A percentile compares a stretch with the other conserved stretches of the same genome.
phyloP scores from a whole-genome alignment of 1,284 basidiomycete genomes.

The Laetiporus sulphureus region DNA sequence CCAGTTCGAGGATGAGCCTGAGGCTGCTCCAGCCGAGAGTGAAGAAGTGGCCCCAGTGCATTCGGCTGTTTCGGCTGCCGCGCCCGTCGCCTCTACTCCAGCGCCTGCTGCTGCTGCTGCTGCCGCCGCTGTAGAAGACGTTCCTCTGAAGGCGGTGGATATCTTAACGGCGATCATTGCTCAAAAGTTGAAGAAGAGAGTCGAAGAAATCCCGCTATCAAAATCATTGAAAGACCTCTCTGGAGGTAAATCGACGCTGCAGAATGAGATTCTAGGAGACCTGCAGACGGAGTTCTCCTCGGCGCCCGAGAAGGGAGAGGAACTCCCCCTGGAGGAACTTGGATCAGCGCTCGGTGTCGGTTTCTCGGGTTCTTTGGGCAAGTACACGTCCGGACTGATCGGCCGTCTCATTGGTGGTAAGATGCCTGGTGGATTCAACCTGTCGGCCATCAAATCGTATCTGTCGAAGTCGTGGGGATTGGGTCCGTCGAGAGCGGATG shows the following conservation, averaged over 20 bases:
- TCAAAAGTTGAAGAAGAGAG: slow-evolving; percentile 96
- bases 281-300: slow-evolving; percentile 86
- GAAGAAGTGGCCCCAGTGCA: slow-evolving; percentile 35
- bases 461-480: slow-evolving; percentile 92
- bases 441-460: slow-evolving; percentile 87
- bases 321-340: slow-evolving; percentile 92
- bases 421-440: slow-evolving; percentile 99
- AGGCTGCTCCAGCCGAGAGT: too few species aligned
- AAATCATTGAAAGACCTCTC: slow-evolving; percentile 99
- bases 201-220: slow-evolving; percentile 83
- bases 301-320: slow-evolving; percentile 97
- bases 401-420: slow-evolving; percentile 92
- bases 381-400: slow-evolving; percentile 90
- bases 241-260: slow-evolving; percentile 95
- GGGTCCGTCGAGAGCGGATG: slow-evolving; percentile 84
- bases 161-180: slow-evolving; percentile 88
- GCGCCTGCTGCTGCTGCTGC: slow-evolving; percentile 43
- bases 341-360: slow-evolving; percentile 81
- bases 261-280: slow-evolving; percentile 95
- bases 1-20: slow-evolving; percentile 87
- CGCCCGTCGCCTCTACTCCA: slow-evolving; percentile 37
- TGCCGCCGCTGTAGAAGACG: slow-evolving; percentile 79
- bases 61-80: slow-evolving; percentile 35
- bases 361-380: slow-evolving; percentile 85
- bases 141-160: slow-evolving; percentile 88